phyloP scores from a whole-genome alignment of 768 basidiomycete species.

The Agaricus bisporus region DNA sequence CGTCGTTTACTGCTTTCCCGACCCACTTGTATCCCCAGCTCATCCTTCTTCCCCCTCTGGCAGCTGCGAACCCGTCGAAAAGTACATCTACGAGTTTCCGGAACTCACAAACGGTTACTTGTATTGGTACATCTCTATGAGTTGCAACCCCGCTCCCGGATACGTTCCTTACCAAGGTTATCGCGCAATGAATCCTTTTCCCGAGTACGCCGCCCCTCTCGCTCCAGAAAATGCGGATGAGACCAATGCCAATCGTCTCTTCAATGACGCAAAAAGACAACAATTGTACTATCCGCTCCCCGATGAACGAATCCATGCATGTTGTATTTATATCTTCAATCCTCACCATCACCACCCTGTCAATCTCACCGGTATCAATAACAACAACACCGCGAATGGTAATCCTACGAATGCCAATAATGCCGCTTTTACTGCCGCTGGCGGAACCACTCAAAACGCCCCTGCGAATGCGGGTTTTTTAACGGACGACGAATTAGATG shows the following conservation, averaged over 20 bases:
- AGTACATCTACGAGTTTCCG: constrained; percentile 37
- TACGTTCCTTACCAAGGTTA: constrained; percentile 24
- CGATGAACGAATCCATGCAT: constrained; percentile 45
- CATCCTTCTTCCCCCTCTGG: background rate
- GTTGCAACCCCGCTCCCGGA: constrained; percentile 43
- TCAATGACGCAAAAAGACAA: constrained; percentile 13
- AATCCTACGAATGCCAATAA: constrained; percentile 1
- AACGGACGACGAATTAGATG: constrained; percentile 3
- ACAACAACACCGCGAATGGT: background rate
- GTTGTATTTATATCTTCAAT: constrained; percentile 41
- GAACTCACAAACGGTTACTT: constrained; percentile 35
- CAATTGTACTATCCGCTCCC: constrained; percentile 39
- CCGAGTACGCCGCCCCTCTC: background rate
- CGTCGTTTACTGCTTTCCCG: constrained; percentile 42
- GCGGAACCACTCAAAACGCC: background rate
- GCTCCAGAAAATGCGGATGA: constrained; percentile 45
- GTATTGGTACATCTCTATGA: constrained; percentile 52
- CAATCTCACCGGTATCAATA: constrained; percentile 3
- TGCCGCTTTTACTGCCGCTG: background rate
- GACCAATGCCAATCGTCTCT: constrained; percentile 37
- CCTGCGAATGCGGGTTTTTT: background rate
- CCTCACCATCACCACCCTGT: constrained; percentile 19
- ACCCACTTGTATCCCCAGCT: constrained; percentile 20
- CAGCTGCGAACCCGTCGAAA: constrained; percentile 24
- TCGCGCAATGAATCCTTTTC: constrained; percentile 17